Conservation (phyloP, 306 rosid species). For the Argentina anserina region DNA sequence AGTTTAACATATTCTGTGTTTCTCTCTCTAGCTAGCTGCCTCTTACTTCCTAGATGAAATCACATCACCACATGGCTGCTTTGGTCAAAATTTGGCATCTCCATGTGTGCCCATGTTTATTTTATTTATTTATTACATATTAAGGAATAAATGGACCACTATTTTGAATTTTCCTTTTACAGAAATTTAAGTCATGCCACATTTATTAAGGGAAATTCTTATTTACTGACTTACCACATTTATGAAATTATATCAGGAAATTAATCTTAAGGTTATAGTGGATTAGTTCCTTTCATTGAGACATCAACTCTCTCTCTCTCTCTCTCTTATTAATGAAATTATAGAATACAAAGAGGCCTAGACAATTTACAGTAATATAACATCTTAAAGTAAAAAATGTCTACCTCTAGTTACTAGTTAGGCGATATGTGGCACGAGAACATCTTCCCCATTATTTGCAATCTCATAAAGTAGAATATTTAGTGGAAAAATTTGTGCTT, state of each 20-base stretch:
- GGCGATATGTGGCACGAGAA: not conserved
- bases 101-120: not conserved
- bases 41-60: not conserved
- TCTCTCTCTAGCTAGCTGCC: not conserved
- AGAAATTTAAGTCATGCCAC: not conserved
- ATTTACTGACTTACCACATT: not conserved
- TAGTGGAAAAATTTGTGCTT: not conserved
- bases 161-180: not conserved
- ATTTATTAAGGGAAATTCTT: not conserved
- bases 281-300: no score
- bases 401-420: not conserved
- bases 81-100: conserved; percentile 1
- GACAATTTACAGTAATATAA: no score
- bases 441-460: not conserved
- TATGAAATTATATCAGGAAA: not conserved
- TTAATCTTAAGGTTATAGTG: not conserved
- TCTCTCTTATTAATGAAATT: no score
- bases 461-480: not conserved
- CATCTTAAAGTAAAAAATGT: not conserved
- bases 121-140: not conserved
- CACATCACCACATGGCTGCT: not conserved
- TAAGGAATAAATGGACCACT: not conserved
- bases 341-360: no score
- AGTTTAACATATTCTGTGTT: not conserved
- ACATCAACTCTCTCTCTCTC: no score